Base-by-base conservation (phyloP, 257 asterid genomes). In the Salvia rosmarinus region DNA sequence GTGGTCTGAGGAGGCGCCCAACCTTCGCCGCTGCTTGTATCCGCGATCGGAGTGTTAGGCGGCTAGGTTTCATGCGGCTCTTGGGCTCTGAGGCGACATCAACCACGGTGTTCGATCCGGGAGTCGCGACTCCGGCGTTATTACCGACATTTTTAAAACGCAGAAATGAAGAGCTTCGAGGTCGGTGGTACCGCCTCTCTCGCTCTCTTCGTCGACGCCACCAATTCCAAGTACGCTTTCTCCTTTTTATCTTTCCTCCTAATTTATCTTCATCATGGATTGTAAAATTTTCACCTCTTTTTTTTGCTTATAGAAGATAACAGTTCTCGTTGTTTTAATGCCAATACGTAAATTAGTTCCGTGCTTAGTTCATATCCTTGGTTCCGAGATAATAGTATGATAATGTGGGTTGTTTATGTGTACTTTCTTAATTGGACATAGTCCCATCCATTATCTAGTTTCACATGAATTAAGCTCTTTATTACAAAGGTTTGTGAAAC, bases 141-240 rank as follows among this genome's bases (percentile, higher is more conserved):
- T 23, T n/a, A 21, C 66, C 7, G n/a, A 34, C 64, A 2, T 43
- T 43, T 64, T 19, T 13, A 10, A 14, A 5, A 32, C 64, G 67
- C 75, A 44, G 77, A 43, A 14, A 94, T 94, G 99, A 89, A 91
- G 86, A 77, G 67, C 49, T 91, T 91, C 67, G 88, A 86, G 28
- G 83, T 88, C 30, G 82, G 80, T 37, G 98, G 95, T 28, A 67
- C 75, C 69, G 73, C 85, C 75, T 80, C 84, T 70, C 86, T 94
- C 68, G 89, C 90, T 71, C 98, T 94, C 68, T 94, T 88, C 87
- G 54, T 70, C 52, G 92, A 86, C 16, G 98, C 91, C 73, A 62
- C 93, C 83, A 94, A 94, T 81, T 88, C 99, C 73, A 91, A 84
- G 99, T 94, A 86, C 42, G 79, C 21, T 16, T 63, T 43, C 51